phyloP scores from a whole-genome alignment of 305 asterid species.

The Fraxinus platypoda region DNA sequence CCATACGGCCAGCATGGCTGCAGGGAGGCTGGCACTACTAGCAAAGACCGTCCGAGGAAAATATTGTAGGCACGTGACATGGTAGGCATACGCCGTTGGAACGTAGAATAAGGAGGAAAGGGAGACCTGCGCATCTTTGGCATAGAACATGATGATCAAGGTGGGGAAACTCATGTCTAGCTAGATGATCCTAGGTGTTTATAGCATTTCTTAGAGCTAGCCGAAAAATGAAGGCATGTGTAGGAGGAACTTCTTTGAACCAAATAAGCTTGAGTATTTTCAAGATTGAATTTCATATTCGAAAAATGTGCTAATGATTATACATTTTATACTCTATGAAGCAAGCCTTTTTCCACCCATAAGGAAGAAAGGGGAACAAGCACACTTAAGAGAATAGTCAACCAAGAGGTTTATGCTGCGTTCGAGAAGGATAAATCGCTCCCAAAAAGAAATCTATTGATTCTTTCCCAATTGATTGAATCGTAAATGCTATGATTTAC shows the following conservation, averaged over 20 bases:
- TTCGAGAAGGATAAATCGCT: neutral
- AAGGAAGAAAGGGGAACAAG: neutral
- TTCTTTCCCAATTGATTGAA: neutral
- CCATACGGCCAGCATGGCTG: neutral
- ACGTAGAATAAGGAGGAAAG: neutral
- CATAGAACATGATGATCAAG: neutral
- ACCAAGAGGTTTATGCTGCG: neutral
- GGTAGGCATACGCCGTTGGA: neutral
- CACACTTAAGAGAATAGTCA: neutral
- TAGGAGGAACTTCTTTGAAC: neutral
- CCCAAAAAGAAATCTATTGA: neutral
- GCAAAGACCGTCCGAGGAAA: neutral
- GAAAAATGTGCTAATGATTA: neutral
- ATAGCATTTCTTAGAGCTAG: neutral
- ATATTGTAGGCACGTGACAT: neutral
- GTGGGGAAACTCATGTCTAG: neutral
- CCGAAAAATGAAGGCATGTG: neutral
- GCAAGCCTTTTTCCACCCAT: neutral
- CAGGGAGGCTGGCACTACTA: neutral
- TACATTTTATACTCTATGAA: neutral
- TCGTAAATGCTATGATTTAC: neutral
- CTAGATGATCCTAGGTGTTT: neutral
- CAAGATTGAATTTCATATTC: neutral
- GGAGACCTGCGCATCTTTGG: neutral
- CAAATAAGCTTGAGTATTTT: neutral